phyloP scores from a whole-genome alignment of 192 early-diverging fungal species.

The Paraglomus occultum region DNA sequence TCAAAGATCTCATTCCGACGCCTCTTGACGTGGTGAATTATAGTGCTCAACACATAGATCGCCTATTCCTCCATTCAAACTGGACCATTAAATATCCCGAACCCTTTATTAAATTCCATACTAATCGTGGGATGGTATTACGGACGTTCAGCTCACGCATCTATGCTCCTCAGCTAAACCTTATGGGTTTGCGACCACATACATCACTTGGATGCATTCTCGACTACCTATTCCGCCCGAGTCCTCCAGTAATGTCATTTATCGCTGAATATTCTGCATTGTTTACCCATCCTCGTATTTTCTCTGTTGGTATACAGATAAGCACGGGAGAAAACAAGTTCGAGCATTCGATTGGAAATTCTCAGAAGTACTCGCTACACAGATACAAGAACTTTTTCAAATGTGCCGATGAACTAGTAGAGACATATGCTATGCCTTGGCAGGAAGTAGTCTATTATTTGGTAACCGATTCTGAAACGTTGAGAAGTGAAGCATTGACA shows the following conservation, averaged over 20 bases:
- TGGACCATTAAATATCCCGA: constrained; percentile 25
- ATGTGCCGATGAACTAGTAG: constrained; percentile 42
- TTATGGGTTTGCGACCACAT: constrained; percentile 39
- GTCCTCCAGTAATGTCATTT: constrained; percentile 34
- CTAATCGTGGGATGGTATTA: constrained; percentile 43
- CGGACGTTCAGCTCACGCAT: constrained; percentile 39
- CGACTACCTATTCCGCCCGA: constrained; percentile 44
- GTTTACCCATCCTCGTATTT: constrained; percentile 38
- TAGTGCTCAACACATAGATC: constrained; percentile 7
- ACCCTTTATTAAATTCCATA: constrained; percentile 34
- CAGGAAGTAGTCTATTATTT: constrained; percentile 42
- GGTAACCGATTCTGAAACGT: constrained; percentile 41
- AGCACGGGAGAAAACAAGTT: constrained; percentile 34
- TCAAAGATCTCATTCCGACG: background rate
- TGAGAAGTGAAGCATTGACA: constrained; percentile 37
- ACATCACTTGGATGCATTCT: constrained; percentile 45
- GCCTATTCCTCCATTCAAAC: constrained; percentile 14
- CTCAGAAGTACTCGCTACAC: constrained; percentile 17
- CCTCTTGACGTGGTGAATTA: constrained; percentile 6
- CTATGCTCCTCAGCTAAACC: constrained; percentile 32
- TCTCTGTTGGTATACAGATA: constrained; percentile 46
- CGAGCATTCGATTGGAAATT: background rate
- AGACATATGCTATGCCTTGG: constrained; percentile 31
- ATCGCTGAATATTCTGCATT: constrained; percentile 37
- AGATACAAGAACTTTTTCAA: constrained; percentile 40